These are phyloP conservation scores for Candida dendrica DNA, from an alignment of 805 yeast species.

Conservation along the genomic window DNA sequence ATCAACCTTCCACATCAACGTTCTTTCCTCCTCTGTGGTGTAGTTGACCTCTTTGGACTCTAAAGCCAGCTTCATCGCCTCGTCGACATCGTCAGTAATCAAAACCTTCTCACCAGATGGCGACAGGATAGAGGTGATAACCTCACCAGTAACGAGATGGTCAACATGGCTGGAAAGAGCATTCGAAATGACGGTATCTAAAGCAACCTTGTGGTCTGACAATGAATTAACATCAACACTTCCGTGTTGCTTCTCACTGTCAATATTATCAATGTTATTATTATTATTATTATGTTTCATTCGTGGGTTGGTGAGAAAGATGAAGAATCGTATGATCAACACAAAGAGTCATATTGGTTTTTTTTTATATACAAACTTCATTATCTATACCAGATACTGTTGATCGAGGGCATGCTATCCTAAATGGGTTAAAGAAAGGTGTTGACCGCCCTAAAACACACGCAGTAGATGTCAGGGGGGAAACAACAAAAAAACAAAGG, in stretches of 20 bases:
- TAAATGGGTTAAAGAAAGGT: too few relatives aligned
- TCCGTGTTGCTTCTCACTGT: neutral
- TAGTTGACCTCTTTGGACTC: neutral
- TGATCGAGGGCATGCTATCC: too few relatives aligned
- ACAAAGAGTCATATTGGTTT: too few relatives aligned
- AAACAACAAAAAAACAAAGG: too few relatives aligned
- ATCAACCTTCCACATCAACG: constrained; percentile 30
- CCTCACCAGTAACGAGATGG: neutral
- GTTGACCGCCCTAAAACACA: too few relatives aligned
- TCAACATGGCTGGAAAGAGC: neutral
- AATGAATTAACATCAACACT: neutral
- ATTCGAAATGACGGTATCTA: neutral
- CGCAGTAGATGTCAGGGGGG: too few relatives aligned
- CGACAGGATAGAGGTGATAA: constrained; percentile 16
- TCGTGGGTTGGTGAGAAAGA: too few relatives aligned
- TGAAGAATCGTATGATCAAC: too few relatives aligned
- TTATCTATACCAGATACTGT: too few relatives aligned
- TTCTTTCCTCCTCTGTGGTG: constrained; percentile 6
- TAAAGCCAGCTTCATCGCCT: constrained; percentile 26
- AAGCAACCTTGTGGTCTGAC: neutral
- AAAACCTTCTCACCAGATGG: constrained; percentile 18
- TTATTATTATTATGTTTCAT: too few relatives aligned
- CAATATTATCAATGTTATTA: too few relatives aligned
- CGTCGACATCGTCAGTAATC: constrained; percentile 29
- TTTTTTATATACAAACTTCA: too few relatives aligned